Percentiles rank a stretch among this genome's conserved stretches.
Conservation (phyloP, 805 yeast species). For the Candida endomychidarum region DNA sequence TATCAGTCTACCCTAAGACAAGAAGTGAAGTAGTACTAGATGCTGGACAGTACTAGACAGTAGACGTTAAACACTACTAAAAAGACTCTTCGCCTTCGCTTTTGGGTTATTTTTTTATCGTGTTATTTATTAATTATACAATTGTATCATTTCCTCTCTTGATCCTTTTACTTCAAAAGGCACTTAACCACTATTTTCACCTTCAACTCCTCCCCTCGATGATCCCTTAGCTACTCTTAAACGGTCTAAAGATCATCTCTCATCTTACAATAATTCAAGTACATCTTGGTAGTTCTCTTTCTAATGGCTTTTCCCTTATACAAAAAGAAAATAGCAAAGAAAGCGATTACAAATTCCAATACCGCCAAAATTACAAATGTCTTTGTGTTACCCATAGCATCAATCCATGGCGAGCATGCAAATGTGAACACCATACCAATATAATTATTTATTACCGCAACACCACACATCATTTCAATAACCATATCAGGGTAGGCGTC, state of each 20-base stretch:
- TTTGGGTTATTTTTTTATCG: neutral
- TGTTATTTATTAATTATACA: neutral
- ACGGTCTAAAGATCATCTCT: constrained; percentile 22
- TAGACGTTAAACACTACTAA: too few species aligned
- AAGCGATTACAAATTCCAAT: constrained; percentile 33
- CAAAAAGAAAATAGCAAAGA: constrained; percentile 30
- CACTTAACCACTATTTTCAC: too few species aligned
- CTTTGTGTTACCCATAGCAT: constrained; percentile 33
- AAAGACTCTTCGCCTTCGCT: too few species aligned
- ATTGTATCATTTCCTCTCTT: too few species aligned
- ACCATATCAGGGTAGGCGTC: constrained; percentile 43
- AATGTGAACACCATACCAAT: constrained; percentile 40
- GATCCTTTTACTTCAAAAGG: too few species aligned
- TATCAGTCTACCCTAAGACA: too few species aligned
- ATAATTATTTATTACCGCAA: constrained; percentile 37
- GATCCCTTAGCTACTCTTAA: too few species aligned
- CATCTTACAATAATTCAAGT: constrained; percentile 27
- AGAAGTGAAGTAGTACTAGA: too few species aligned
- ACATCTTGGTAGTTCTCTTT: constrained; percentile 33
- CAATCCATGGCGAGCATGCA: constrained; percentile 41
- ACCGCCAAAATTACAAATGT: constrained; percentile 38
- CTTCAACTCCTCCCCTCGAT: too few species aligned
- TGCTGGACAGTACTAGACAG: too few species aligned
- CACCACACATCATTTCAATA: constrained; percentile 41
- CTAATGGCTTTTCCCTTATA: constrained; percentile 35